A percentile compares a stretch with the other conserved stretches of the same genome.
Evolutionary conservation across 208 protist genomes (phyloP).

Genomic region (Trypanosoma boissoni): DNA sequence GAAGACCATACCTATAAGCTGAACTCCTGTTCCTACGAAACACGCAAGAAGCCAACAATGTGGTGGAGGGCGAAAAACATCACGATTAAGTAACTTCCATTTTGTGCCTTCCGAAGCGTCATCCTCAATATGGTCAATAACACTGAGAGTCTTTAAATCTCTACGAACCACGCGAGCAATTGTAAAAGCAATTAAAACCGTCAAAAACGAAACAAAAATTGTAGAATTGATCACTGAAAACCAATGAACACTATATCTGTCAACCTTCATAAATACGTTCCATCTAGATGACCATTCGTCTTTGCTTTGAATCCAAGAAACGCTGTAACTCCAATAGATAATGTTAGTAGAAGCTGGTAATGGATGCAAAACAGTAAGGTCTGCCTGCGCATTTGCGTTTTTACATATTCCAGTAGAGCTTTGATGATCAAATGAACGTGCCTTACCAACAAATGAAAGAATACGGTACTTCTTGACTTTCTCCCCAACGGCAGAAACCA

Average conservation of each 20-base stretch:
- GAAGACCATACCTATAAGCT: conserved; percentile 86
- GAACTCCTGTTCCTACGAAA: conserved; percentile 89
- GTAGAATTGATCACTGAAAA: conserved; percentile 94
- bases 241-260: conserved; percentile 86
- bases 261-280: conserved; percentile 86
- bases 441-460: conserved; percentile 34
- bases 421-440: conserved; percentile 32
- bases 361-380: background rate
- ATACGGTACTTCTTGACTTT: conserved; percentile 32
- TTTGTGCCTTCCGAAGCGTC: conserved; percentile 70
- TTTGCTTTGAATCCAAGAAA: conserved; percentile 41
- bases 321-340: conserved; percentile 45
- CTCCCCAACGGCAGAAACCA: conserved; percentile 1
- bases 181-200: conserved; percentile 92
- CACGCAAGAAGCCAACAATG: conserved; percentile 75
- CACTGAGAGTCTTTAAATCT: conserved; percentile 84
- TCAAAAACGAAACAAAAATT: conserved; percentile 93
- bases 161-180: conserved; percentile 93
- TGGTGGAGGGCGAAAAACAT: conserved; percentile 95
- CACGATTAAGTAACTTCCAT: conserved; percentile 96
- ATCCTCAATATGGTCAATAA: conserved; percentile 56
- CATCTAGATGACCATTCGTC: conserved; percentile 92
- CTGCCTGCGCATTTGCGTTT: background rate
- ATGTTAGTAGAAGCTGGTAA: conserved; percentile 10
- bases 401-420: background rate